A percentile compares a stretch with the other conserved stretches of the same genome.
Evolutionary conservation across 495 filamentous ascomycete species (phyloP).

Genomic region (Aspergillus incahuasiensis): DNA sequence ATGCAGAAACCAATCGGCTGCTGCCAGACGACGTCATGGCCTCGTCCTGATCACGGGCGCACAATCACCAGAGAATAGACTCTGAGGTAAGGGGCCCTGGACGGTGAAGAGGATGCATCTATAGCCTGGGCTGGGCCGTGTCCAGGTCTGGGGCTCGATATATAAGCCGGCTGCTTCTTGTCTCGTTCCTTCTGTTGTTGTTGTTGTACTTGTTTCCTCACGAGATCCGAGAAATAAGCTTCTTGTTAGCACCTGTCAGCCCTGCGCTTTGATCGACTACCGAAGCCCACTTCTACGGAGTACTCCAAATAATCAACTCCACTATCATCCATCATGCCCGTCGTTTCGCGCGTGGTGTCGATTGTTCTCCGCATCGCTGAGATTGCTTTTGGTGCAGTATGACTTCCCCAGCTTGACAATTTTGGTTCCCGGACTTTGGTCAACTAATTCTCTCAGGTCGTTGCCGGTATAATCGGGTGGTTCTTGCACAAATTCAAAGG

Average conservation of each 20-base stretch:
- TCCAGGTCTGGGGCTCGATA: not conserved
- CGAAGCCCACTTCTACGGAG: not conserved
- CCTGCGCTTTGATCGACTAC: conserved; percentile 1
- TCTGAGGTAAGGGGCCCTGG: not conserved
- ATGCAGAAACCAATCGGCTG: not conserved
- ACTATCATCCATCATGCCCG: conserved; percentile 32
- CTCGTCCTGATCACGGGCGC: not conserved
- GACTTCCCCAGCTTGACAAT: not conserved
- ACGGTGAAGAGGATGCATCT: not conserved
- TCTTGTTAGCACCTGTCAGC: not conserved
- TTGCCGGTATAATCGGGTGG: conserved; percentile 53
- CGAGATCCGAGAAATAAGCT: not conserved
- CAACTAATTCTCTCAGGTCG: conserved; percentile 30
- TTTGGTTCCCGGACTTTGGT: not conserved
- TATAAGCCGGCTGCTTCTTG: not conserved
- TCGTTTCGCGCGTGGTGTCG: conserved; percentile 48
- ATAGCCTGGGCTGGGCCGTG: too few relatives aligned
- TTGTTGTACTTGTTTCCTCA: too few relatives aligned
- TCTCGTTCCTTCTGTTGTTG: not conserved
- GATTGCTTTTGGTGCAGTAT: conserved; percentile 39
- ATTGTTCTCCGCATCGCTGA: conserved; percentile 45
- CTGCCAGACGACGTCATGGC: conserved; percentile 1
- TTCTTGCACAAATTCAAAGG: conserved; percentile 40
- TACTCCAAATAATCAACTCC: not conserved
- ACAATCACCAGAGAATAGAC: not conserved